Evolutionary conservation across 345 rosid genomes (phyloP), one percentile per base, ranked within the genome.

Genomic region (Corymbia maculata): DNA sequence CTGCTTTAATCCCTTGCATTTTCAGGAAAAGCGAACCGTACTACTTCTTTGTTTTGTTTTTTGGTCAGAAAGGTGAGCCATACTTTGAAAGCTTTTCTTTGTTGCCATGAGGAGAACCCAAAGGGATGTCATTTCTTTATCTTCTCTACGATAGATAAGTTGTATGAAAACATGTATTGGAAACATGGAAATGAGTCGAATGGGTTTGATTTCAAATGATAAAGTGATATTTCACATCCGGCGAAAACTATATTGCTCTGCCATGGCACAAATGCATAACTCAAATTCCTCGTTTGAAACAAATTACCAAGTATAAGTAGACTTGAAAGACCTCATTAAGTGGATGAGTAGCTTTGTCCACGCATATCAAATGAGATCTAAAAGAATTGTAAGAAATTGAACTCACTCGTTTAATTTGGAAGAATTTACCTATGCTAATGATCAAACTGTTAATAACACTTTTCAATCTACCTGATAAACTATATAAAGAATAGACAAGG

Each of bases 251-350:
- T 19, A 17, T 17, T 1, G 47, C 0, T 36, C 9, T 8, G 1
- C 0, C 1, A 0, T 4, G 47, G 1, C 26, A 0, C 1, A 2
- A 1, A 70, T 70, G 32, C 0, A 7, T 70, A 17, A 30, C 13
- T 36, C 26, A 9, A 16, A 70, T 17, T 70, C 0, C 8, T 4
- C 3, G 26, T 24, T 70, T 4, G 0, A 70, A 9, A 36, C 1
- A 0, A 70, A 70, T 70, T 36, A 36, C 2, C 1, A 36, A 0
- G 0, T 9, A 70, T 0, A 2, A 19, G 14, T 1, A 36, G 0
- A 9, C 19, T 70, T 17, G 24, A 70, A 70, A 70, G 13, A 70
- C 36, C 13, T 36, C 0, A 19, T 36, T 2, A 4, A 36, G 0
- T 8, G 16, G 0, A 1, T 0, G 1, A 36, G 2, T 4, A 2